Evolutionary conservation across 179 eudicot species (phyloP).

Genomic region (Silene coronaria): DNA sequence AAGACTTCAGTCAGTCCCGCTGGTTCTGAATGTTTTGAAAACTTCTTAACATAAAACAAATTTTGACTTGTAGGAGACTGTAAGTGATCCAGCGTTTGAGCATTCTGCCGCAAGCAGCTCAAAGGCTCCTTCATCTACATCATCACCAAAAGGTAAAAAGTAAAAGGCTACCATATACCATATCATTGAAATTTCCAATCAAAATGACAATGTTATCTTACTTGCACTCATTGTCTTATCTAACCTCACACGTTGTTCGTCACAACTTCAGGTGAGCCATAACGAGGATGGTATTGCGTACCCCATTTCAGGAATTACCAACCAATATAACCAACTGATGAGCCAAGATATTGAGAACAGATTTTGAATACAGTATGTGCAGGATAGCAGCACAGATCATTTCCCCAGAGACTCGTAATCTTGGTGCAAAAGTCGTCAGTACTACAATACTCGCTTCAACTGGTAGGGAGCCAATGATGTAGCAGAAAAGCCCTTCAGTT

Average conservation of each 20-base stretch:
- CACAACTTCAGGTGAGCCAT: slow-evolving; percentile 17
- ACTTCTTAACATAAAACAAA: not conserved
- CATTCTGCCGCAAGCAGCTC: slow-evolving; percentile 31
- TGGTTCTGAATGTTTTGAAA: not conserved
- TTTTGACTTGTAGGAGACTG: slow-evolving; percentile 8
- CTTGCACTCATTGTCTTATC: not conserved
- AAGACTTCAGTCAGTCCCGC: not conserved
- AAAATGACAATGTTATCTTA: not conserved
- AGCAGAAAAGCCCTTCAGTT: slow-evolving; percentile 7
- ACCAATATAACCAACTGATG: slow-evolving; percentile 1
- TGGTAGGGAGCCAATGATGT: not conserved
- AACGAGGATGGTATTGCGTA: not conserved
- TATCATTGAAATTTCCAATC: not conserved
- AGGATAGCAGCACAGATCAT: not conserved
- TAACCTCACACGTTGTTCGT: slow-evolving; percentile 3
- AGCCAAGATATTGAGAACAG: slow-evolving; percentile 13
- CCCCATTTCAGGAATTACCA: not conserved
- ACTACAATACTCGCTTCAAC: slow-evolving; percentile 7
- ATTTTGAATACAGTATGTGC: not conserved
- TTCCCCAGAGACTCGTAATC: not conserved
- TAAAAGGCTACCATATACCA: not conserved
- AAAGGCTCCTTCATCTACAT: slow-evolving; percentile 21
- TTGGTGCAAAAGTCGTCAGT: slow-evolving; percentile 13
- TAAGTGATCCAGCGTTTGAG: slow-evolving; percentile 23
- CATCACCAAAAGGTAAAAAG: slow-evolving; percentile 22